A percentile compares a stretch with the other conserved stretches of the same genome.
Evolutionary conservation across 2,329 filamentous ascomycete genomes (phyloP).

Genomic region (Karstenula rhodostoma): DNA sequence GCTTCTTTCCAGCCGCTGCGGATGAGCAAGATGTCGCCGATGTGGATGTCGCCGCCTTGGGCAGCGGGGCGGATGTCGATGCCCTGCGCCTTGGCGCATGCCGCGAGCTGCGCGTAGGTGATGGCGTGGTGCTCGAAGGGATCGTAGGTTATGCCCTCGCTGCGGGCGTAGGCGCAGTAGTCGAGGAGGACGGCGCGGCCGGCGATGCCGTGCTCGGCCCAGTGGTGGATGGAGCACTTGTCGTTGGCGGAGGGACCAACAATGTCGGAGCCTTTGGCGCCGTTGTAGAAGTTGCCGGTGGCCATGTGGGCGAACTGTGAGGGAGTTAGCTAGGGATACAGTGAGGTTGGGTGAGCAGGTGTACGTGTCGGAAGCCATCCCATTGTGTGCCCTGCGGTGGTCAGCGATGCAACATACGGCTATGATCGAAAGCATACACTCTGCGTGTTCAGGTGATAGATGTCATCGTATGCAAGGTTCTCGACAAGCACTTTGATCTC

Average conservation of each 20-base stretch:
- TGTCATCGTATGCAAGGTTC: constrained; percentile 52
- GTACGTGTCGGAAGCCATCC: constrained; percentile 55
- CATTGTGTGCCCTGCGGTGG: constrained; percentile 49
- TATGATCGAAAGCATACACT: constrained; percentile 25
- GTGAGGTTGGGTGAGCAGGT: neutral
- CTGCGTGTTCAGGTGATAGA: constrained; percentile 55
- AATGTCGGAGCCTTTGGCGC: constrained; percentile 52
- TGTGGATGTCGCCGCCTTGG: constrained; percentile 63
- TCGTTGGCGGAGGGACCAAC: constrained; percentile 50
- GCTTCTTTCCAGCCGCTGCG: constrained; percentile 69
- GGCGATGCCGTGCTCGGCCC: constrained; percentile 56
- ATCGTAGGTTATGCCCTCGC: constrained; percentile 54
- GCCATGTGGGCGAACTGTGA: constrained; percentile 49
- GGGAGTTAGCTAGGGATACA: neutral
- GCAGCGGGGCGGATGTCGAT: constrained; percentile 66
- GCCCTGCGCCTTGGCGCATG: constrained; percentile 66
- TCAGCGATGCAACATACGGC: neutral
- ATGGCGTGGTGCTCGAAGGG: constrained; percentile 54
- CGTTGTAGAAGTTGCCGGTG: constrained; percentile 53
- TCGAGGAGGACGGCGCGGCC: constrained; percentile 56
- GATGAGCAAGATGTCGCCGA: constrained; percentile 72
- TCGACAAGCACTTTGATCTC: constrained; percentile 57
- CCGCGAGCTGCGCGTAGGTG: constrained; percentile 59
- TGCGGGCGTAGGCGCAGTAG: constrained; percentile 52
- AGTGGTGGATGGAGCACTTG: constrained; percentile 57